Conservation (phyloP, 768 basidiomycete species). For the Imleria badia region DNA sequence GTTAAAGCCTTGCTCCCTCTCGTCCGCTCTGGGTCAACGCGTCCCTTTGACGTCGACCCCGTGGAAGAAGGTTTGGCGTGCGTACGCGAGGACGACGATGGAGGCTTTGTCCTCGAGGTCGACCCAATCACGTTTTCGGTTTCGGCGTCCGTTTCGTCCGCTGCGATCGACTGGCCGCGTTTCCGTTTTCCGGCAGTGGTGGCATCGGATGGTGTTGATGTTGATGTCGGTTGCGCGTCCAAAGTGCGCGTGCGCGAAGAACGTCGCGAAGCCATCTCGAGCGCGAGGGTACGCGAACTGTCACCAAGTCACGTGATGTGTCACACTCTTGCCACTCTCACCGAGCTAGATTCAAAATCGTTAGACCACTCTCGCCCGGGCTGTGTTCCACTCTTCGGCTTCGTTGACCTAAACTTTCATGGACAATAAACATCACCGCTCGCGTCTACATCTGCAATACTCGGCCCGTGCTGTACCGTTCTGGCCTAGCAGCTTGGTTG, state of each 20-base stretch:
- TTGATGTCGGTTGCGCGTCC: constrained; percentile 38
- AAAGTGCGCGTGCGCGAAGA: constrained; percentile 58
- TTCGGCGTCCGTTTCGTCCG: constrained; percentile 34
- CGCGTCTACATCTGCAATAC: too few species aligned
- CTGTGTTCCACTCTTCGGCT: too few species aligned
- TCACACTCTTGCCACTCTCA: too few species aligned
- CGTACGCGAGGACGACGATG: constrained; percentile 12
- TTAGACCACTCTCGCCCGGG: too few species aligned
- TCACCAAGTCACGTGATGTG: constrained; percentile 22
- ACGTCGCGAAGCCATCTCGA: constrained; percentile 63
- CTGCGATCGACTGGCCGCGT: constrained; percentile 43
- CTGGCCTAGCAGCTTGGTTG: too few species aligned
- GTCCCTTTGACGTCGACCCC: constrained; percentile 29
- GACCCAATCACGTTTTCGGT: constrained; percentile 42
- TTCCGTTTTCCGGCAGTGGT: constrained; percentile 55
- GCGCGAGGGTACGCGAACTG: constrained; percentile 15
- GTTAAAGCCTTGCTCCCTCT: constrained; percentile 15
- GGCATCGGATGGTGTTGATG: constrained; percentile 22
- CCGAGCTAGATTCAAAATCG: too few species aligned
- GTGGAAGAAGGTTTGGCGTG: constrained; percentile 32
- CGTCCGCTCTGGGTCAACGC: constrained; percentile 3
- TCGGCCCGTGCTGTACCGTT: too few species aligned
- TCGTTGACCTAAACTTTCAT: too few species aligned
- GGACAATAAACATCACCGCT: too few species aligned
- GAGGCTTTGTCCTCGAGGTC: constrained; percentile 23